phyloP scores from a whole-genome alignment of 1,284 basidiomycete species.

The Trametes polyzona region DNA sequence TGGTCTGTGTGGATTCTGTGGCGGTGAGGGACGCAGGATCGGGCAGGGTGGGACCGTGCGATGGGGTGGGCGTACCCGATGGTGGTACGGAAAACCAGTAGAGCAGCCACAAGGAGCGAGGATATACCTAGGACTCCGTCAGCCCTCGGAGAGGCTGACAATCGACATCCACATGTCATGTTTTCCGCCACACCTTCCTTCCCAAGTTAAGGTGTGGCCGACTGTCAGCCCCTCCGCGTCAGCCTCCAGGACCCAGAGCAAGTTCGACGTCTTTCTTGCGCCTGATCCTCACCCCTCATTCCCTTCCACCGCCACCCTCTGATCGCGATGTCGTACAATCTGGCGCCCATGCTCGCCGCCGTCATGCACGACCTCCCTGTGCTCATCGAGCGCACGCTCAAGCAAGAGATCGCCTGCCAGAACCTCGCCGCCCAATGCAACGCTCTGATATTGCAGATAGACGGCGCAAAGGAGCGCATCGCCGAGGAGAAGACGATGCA shows the following conservation, averaged over 20 bases:
- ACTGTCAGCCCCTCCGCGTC: not conserved
- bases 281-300: not conserved
- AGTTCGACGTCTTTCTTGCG: not conserved
- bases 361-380: conserved; percentile 21
- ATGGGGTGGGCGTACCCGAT: not conserved
- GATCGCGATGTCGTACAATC: conserved; percentile 4
- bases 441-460: conserved; percentile 15
- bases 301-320: not conserved
- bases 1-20: not conserved
- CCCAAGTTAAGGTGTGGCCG: not conserved
- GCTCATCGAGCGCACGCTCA: conserved; percentile 25
- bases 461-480: conserved; percentile 19
- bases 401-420: conserved; percentile 23
- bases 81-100: not conserved
- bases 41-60: not conserved
- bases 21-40: not conserved
- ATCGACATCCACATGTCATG: not conserved
- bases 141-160: not conserved
- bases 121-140: not conserved
- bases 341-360: conserved; percentile 13
- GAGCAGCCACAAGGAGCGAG: not conserved
- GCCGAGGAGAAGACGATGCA: conserved; percentile 26
- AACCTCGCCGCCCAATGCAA: conserved; percentile 23
- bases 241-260: not conserved
- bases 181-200: not conserved